phyloP scores from a whole-genome alignment of 371 early-diverging fungal genomes.

The Syncephalastrum racemosum region DNA sequence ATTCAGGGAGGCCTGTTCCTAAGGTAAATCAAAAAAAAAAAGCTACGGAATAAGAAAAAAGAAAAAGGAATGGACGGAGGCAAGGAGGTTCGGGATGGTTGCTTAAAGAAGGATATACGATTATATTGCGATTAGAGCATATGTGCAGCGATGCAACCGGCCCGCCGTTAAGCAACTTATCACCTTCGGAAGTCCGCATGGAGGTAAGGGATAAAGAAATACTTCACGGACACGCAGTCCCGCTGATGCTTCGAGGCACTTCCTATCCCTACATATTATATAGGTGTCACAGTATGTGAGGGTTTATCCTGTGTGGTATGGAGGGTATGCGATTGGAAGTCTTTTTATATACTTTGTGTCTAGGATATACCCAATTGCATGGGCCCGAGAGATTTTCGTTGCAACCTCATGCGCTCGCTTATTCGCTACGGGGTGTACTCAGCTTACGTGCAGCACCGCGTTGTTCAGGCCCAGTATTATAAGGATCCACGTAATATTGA shows the following conservation, averaged over 20 bases:
- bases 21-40: constrained; percentile 34
- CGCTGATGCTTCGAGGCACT: neutral
- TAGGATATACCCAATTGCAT: constrained; percentile 78
- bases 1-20: constrained; percentile 59
- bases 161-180: constrained; percentile 77
- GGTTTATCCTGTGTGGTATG: constrained; percentile 35
- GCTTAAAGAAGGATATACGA: neutral
- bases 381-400: constrained; percentile 50
- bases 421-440: constrained; percentile 77
- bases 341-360: neutral
- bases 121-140: constrained; percentile 49
- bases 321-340: neutral
- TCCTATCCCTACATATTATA: too few species aligned
- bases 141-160: constrained; percentile 78
- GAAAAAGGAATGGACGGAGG: constrained; percentile 2
- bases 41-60: neutral
- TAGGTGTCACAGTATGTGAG: too few species aligned
- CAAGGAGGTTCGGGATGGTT: neutral
- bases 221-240: neutral
- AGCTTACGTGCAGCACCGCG: constrained; percentile 73
- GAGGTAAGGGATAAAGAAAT: constrained; percentile 32
- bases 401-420: constrained; percentile 67
- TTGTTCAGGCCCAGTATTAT: constrained; percentile 93
- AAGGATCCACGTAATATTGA: constrained; percentile 65
- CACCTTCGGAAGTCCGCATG: constrained; percentile 89